Evolutionary conservation across 345 rosid species (phyloP).

Genomic region (Geranium rotundifolium): DNA sequence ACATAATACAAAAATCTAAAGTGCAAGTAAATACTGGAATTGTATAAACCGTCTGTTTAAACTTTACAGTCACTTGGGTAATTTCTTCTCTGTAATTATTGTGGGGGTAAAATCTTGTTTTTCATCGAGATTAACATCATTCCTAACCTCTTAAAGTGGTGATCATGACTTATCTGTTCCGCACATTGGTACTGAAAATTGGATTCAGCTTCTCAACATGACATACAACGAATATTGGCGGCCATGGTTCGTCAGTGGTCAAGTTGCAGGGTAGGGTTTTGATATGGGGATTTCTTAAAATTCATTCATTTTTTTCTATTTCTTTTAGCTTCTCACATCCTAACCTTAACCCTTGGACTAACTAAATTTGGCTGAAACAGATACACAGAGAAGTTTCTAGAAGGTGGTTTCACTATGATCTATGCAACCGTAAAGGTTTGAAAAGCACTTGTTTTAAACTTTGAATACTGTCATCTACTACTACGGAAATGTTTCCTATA

Average conservation of each 20-base stretch:
- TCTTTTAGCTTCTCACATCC: not conserved
- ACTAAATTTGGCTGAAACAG: too few species aligned
- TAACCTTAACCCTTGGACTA: slow-evolving; percentile 1
- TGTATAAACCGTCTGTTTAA: too few species aligned
- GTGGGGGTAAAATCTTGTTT: too few species aligned
- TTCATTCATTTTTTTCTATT: not conserved
- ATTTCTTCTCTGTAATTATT: too few species aligned
- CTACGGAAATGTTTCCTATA: not conserved
- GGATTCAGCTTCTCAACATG: slow-evolving; percentile 19
- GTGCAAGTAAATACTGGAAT: too few species aligned
- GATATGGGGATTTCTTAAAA: not conserved
- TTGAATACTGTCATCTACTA: not conserved
- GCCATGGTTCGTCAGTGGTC: slow-evolving; percentile 15
- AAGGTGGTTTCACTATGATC: slow-evolving; percentile 7
- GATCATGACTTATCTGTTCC: slow-evolving; percentile 27
- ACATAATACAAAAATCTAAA: too few species aligned
- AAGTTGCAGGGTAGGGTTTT: slow-evolving; percentile 17
- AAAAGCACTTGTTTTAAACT: too few species aligned
- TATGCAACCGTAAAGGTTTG: slow-evolving; percentile 14
- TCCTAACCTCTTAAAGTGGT: slow-evolving; percentile 13
- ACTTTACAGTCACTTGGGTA: too few species aligned
- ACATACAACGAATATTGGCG: slow-evolving; percentile 18
- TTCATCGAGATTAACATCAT: too few species aligned
- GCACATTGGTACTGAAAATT: slow-evolving; percentile 17
- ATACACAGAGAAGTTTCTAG: slow-evolving; percentile 7